A percentile compares a stretch with the other conserved stretches of the same genome.
Evolutionary conservation across 2,329 filamentous ascomycete species (phyloP).

Genomic region (Ophiocordyceps robertsii): DNA sequence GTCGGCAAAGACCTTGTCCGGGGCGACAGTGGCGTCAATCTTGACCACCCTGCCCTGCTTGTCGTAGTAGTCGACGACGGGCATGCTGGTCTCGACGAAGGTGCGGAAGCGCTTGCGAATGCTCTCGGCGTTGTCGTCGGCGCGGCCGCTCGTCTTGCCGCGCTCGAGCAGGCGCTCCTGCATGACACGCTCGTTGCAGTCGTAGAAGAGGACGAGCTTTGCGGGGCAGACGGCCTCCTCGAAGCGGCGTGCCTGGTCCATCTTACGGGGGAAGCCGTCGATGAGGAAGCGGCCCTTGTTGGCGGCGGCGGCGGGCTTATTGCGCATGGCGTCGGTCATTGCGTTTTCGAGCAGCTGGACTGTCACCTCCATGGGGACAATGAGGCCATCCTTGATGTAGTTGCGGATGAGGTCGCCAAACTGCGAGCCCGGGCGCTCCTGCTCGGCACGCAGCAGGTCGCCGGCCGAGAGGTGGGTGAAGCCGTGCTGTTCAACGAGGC

Average conservation of each 20-base stretch:
- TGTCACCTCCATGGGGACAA: constrained; percentile 98
- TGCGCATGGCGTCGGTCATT: constrained; percentile 58
- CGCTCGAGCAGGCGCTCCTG: constrained; percentile 70
- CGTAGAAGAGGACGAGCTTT: constrained; percentile 82
- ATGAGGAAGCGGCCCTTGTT: constrained; percentile 60
- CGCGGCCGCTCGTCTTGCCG: constrained; percentile 81
- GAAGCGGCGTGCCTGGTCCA: constrained; percentile 92
- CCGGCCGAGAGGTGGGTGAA: constrained; percentile 92
- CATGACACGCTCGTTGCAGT: constrained; percentile 86
- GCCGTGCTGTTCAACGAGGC: constrained; percentile 73
- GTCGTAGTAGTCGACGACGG: constrained; percentile 79
- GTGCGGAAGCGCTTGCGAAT: constrained; percentile 94
- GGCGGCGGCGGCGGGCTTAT: constrained; percentile 19
- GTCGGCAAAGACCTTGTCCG: constrained; percentile 46
- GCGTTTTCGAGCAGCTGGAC: constrained; percentile 88
- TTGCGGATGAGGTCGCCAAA: constrained; percentile 88
- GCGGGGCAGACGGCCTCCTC: constrained; percentile 78
- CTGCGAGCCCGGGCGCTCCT: constrained; percentile 71
- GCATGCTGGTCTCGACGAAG: constrained; percentile 95
- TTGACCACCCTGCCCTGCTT: constrained; percentile 66
- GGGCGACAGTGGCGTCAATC: constrained; percentile 56
- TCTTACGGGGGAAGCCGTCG: constrained; percentile 84
- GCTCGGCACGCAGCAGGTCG: constrained; percentile 86
- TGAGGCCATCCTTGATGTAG: constrained; percentile 87
- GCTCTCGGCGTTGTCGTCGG: constrained; percentile 88